Evolutionary conservation across 768 basidiomycete species (phyloP), one percentile per base, ranked within the genome.

Genomic region (Cystobasidiopsis lactophilus): DNA sequence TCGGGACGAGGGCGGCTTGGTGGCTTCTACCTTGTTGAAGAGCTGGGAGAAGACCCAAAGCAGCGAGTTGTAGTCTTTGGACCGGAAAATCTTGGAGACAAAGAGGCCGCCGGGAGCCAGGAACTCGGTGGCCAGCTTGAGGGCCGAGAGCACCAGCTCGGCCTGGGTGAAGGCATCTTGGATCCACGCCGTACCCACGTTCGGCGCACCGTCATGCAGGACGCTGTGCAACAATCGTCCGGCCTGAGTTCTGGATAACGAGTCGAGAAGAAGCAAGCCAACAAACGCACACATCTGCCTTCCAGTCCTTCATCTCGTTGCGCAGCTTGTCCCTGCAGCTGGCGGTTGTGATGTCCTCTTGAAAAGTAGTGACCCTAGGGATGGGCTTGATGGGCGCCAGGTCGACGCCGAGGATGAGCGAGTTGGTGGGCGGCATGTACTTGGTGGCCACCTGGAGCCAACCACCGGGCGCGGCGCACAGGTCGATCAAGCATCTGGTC

Each of bases 1-100:
- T 70, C 88, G 78, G 23, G 93, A 96, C 35, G 86, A 89, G 9
- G 93, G 89, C 2, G 93, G 93, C 64, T 98, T 98, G 30, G 93
- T 98, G 5, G 93, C 93, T 67, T 98, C 93, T 30, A 98, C 93
- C 67, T 82, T 88, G 43, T 75, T 77, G 66, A 98, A 98, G 45
- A 98, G 70, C 69, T 96, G 93, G 60, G 78, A 80, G 70, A 98
- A 96, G 31, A 96, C 93, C 93, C 93, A 98, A 60, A 96, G 80
- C 59, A 98, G 77, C 64, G 81, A 86, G 71, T 98, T 96, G 69
- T 98, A 98, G 66, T 98, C 93, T 58, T 78, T 83, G 69, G 85
- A 91, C 57, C 93, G 78, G 74, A 98, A 98, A 53, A 98, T 86
- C 69, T 98, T 98, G 27, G 93, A 95, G 43, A 95, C 80, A 65